Evolutionary conservation across 2,329 filamentous ascomycete species (phyloP).

Genomic region (Metarhizium humberi): DNA sequence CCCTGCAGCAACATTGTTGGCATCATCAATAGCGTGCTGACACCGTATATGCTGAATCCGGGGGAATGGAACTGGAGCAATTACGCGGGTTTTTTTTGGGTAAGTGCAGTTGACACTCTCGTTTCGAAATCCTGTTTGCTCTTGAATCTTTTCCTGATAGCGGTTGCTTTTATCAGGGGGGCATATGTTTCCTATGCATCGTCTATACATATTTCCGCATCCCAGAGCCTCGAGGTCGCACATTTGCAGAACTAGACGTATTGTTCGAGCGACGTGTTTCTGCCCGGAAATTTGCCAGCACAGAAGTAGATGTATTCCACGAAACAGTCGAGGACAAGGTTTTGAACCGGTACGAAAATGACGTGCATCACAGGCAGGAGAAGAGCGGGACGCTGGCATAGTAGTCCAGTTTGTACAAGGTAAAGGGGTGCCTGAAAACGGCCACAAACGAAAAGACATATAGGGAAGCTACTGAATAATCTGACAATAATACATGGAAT

Average conservation of each 20-base stretch:
- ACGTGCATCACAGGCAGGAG: conserved; percentile 13
- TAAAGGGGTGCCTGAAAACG: not conserved
- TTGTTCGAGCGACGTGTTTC: conserved; percentile 67
- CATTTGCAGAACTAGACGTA: conserved; percentile 79
- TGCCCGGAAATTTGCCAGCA: conserved; percentile 62
- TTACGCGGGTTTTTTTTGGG: conserved; percentile 82
- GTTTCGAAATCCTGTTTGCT: not conserved
- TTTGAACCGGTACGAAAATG: conserved; percentile 38
- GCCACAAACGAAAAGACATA: not conserved
- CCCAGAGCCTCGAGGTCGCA: conserved; percentile 70
- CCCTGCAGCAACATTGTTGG: conserved; percentile 59
- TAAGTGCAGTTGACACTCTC: conserved; percentile 18
- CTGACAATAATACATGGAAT: not conserved
- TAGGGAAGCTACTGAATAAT: not conserved
- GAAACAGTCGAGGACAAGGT: conserved; percentile 38
- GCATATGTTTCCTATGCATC: conserved; percentile 70
- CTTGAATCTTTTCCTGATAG: not conserved
- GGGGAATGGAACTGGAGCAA: conserved; percentile 81
- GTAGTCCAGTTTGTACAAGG: not conserved
- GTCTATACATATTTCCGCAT: conserved; percentile 53
- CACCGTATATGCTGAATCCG: conserved; percentile 90
- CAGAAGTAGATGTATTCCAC: conserved; percentile 46
- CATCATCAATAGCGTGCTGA: conserved; percentile 73
- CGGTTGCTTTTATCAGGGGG: conserved; percentile 35
- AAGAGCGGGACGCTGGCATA: conserved; percentile 1